phyloP scores from a whole-genome alignment of 2,329 filamentous ascomycete genomes.

The Metarhizium guizhouense region DNA sequence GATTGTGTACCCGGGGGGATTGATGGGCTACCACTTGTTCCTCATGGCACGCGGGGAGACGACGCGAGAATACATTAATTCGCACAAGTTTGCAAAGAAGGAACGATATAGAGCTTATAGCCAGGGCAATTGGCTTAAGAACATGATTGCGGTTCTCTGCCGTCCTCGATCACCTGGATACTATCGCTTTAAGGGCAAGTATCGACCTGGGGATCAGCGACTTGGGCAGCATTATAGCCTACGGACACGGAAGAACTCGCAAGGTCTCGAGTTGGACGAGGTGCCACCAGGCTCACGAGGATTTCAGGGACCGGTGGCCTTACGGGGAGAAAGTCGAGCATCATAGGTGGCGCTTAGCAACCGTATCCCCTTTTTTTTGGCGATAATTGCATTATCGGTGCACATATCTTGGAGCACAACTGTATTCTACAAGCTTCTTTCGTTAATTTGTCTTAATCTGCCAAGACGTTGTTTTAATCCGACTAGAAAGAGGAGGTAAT shows the following conservation, averaged over 20 bases:
- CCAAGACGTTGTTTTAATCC: not conserved
- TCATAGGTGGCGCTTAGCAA: not conserved
- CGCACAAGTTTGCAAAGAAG: slow-evolving; percentile 86
- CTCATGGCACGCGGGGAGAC: slow-evolving; percentile 87
- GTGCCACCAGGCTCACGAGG: slow-evolving; percentile 35
- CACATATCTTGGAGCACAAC: not conserved
- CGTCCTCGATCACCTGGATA: slow-evolving; percentile 83
- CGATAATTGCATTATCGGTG: not conserved
- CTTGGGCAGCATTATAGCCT: slow-evolving; percentile 46
- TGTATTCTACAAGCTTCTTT: not conserved
- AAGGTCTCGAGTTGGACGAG: slow-evolving; percentile 65
- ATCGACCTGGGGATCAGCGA: slow-evolving; percentile 75
- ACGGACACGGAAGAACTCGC: slow-evolving; percentile 38
- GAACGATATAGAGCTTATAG: slow-evolving; percentile 89
- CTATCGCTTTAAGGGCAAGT: slow-evolving; percentile 72
- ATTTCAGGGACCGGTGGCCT: slow-evolving; percentile 45
- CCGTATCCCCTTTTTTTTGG: not conserved
- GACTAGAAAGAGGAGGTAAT: not conserved
- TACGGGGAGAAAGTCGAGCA: slow-evolving; percentile 26
- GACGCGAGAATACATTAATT: slow-evolving; percentile 91
- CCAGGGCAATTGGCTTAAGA: slow-evolving; percentile 64
- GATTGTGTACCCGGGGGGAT: slow-evolving; percentile 70
- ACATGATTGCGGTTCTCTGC: slow-evolving; percentile 73
- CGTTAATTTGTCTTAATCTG: not conserved
- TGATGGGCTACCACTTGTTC: slow-evolving; percentile 86